A percentile compares a stretch with the other conserved stretches of the same genome.
Evolutionary conservation across 352 stramenopile genomes (phyloP).

Genomic region (Peronospora belbahrii): DNA sequence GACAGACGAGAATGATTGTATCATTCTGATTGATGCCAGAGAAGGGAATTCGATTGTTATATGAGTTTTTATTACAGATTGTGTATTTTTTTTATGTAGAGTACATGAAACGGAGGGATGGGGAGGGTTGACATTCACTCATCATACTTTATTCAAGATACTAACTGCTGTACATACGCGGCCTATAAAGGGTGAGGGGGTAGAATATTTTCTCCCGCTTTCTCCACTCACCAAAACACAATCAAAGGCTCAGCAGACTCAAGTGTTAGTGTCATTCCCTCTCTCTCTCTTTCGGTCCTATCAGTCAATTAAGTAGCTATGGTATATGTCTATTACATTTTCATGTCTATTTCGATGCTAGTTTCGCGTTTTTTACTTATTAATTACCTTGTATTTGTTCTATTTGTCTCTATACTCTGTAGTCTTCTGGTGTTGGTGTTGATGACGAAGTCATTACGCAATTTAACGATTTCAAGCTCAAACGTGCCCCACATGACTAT

Average conservation of each 20-base stretch:
- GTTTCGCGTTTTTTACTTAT: too few relatives aligned
- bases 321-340: conserved; percentile 5
- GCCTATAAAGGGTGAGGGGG: not conserved
- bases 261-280: conserved; percentile 1
- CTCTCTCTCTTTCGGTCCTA: too few relatives aligned
- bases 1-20: too few relatives aligned
- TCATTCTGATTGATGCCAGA: too few relatives aligned
- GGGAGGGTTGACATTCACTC: conserved; percentile 18
- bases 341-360: not conserved
- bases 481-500: conserved; percentile 87
- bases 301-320: conserved; percentile 17
- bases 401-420: not conserved
- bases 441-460: conserved; percentile 88
- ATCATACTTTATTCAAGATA: conserved; percentile 22
- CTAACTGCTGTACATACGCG: not conserved
- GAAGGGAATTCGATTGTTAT: too few relatives aligned
- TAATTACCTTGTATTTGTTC: too few relatives aligned
- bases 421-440: conserved; percentile 92
- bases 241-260: conserved; percentile 14
- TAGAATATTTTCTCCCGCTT: conserved; percentile 23
- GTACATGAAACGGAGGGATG: conserved; percentile 11
- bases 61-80: too few relatives aligned
- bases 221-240: conserved; percentile 29
- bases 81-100: conserved; percentile 9
- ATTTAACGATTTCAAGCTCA: conserved; percentile 95